Base-by-base conservation (phyloP, 306 rosid genomes). In the Glycine tomentella region DNA sequence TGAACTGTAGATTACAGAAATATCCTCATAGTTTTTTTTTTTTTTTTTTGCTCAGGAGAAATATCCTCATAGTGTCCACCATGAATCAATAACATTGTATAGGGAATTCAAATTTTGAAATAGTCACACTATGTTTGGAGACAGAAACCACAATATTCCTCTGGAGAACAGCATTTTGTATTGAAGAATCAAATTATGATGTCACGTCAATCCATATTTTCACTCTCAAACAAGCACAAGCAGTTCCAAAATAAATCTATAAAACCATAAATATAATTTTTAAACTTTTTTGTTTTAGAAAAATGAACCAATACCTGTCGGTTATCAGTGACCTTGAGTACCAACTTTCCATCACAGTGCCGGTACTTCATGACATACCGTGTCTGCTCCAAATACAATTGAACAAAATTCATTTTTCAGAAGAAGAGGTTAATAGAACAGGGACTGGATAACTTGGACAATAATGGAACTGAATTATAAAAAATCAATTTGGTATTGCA, bases 291-390 rank as follows among this genome's bases (percentile, higher is more conserved):
- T 9, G 8, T 25, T 44, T 46, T 13, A 3, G 9, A 69, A 57
- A 69, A n/a, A 56, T 25, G 46, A 69, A 57, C 17, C 5, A 72
- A 49, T 69, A 93, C 98, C 90, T 90, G 85, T 12, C 85, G 82
- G 14, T 91, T 88, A 81, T 93, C 93, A 5, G 95, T 88, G 91
- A 91, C 97, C 82, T 93, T 91, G 75, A 91, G 92, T 64, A 89
- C 95, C 88, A 91, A 80, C 77, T 88, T 93, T 44, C 97, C 93
- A 62, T 93, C 97, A 80, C 90, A 90, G 69, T 93, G 93, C 34
- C 98, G 83, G 81, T 93, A 93, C 87, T 93, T 93, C 90, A 91
- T 87, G 71, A 81, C 90, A 85, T 90, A 92, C 57, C 93, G 87
- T 9, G 97, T 92, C 93, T 74, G 25, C n/a, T 50, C 72, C 78